Evolutionary conservation across 371 early-diverging fungal genomes (phyloP).

Genomic region (Capillidium rhysosporum): DNA sequence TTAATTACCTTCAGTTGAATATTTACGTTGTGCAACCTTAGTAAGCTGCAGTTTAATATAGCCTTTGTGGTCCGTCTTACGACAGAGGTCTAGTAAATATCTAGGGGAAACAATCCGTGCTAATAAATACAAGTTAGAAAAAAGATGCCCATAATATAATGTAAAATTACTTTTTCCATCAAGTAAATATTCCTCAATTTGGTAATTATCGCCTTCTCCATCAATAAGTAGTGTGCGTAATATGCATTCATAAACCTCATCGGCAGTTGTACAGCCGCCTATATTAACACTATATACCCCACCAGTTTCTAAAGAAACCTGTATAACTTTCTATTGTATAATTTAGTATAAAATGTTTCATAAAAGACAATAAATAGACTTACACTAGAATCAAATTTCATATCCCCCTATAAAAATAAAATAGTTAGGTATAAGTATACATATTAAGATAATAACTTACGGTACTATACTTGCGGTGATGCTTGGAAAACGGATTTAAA

Average conservation of each 20-base stretch:
- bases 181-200: constrained; percentile 2
- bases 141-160: neutral
- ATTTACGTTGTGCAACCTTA: neutral
- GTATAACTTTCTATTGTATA: neutral
- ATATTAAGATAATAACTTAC: neutral
- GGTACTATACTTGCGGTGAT: neutral
- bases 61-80: constrained; percentile 1
- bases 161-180: neutral
- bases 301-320: neutral
- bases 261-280: neutral
- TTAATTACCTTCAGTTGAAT: neutral
- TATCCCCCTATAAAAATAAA: neutral
- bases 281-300: constrained; percentile 2
- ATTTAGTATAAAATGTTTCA: neutral
- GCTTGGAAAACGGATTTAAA: neutral
- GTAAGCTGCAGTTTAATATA: neutral
- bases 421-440: neutral
- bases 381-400: constrained; percentile 4
- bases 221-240: neutral
- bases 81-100: neutral
- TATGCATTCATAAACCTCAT: neutral
- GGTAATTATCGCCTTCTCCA: neutral
- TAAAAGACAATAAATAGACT: neutral
- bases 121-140: neutral
- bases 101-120: neutral